Evolutionary conservation across 2,329 filamentous ascomycete species (phyloP).

Genomic region (Gyromitra esculenta): DNA sequence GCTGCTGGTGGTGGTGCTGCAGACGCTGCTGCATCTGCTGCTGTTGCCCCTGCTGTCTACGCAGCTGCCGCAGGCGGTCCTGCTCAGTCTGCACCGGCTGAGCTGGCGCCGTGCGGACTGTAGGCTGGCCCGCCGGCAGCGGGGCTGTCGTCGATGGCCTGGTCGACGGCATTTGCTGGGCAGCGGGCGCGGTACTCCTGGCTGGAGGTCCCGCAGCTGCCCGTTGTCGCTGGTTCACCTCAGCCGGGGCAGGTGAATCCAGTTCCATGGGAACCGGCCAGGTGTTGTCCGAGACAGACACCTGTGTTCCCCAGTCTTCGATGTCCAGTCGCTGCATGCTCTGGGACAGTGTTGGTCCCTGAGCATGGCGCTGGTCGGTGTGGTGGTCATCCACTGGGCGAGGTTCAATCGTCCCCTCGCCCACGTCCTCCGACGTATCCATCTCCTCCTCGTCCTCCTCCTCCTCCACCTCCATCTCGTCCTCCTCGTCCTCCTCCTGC

Average conservation of each 20-base stretch:
- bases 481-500: not conserved
- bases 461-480: not conserved
- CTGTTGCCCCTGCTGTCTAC: not conserved
- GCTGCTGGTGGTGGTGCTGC: no score
- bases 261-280: no score
- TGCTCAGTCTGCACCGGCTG: not conserved
- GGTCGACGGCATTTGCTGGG: no score
- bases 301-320: no score
- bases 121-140: not conserved
- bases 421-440: not conserved
- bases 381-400: not conserved
- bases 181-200: no score
- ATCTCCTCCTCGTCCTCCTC: slow-evolving; percentile 1
- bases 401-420: not conserved
- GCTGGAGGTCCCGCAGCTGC: no score
- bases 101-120: no score
- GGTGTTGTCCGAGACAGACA: no score
- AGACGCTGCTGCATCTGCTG: not conserved
- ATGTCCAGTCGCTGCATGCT: no score
- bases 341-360: not conserved
- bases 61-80: not conserved
- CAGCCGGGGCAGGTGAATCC: no score
- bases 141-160: not conserved
- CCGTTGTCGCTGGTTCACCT: no score
- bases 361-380: not conserved